Percentiles rank a stretch among this genome's conserved stretches.
These are phyloP conservation scores for Thielaviopsis musarum DNA, from an alignment of 2,329 filamentous ascomycete genomes.

Conservation along the genomic window DNA sequence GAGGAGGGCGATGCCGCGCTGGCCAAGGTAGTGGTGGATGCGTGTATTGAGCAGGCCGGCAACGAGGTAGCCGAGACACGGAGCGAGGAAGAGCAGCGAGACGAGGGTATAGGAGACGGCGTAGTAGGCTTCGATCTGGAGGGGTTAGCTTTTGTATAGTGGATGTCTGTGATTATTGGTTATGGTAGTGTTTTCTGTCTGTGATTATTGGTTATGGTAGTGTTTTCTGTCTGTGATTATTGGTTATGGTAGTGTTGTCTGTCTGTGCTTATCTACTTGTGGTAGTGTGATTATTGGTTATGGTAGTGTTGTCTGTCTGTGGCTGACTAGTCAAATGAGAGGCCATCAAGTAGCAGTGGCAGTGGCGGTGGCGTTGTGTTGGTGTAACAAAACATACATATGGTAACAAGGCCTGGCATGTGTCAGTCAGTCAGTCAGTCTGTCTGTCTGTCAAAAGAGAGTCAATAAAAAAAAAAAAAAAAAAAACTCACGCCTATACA, in stretches of 20 bases:
- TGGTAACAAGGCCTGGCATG: too few relatives aligned
- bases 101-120: constrained; percentile 42
- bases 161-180: too few relatives aligned
- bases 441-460: background rate
- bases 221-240: too few relatives aligned
- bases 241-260: too few relatives aligned
- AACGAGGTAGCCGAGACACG: constrained; percentile 46
- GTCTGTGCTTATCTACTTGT: background rate
- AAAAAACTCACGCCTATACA: constrained; percentile 37
- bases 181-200: too few relatives aligned
- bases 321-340: background rate
- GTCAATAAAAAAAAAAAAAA: background rate
- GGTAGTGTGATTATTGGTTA: background rate
- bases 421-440: too few relatives aligned
- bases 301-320: too few relatives aligned
- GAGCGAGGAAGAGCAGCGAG: constrained; percentile 49
- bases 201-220: too few relatives aligned
- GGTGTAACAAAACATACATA: too few relatives aligned
- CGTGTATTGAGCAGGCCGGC: constrained; percentile 48
- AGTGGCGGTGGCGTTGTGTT: background rate
- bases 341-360: background rate
- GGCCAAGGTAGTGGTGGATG: constrained; percentile 48
- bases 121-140: constrained; percentile 31
- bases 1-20: constrained; percentile 53
- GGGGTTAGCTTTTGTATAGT: too few relatives aligned